Base-by-base conservation (phyloP, 306 rosid genomes). In the Prinsepia uniflora region DNA sequence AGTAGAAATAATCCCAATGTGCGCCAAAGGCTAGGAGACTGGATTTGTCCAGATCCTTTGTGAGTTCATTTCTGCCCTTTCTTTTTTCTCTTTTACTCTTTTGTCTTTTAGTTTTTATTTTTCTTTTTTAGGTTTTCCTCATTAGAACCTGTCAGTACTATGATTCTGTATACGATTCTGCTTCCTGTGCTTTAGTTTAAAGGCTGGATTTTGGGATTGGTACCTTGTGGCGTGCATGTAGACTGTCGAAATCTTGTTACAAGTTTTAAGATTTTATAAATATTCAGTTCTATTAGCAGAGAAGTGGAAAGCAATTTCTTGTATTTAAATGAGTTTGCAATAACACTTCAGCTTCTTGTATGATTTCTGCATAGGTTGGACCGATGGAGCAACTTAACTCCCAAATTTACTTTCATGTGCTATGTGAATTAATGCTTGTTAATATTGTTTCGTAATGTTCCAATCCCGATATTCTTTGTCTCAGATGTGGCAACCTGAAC, bases 1-100 rank as follows among this genome's bases (percentile, higher is more conserved):
- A 66, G 82, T 59, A 90, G 92, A 80, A 90, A 87, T 74, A 88
- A 94, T 79, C 94, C 97, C 44, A 94, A 89, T 78, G 96, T 94
- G 70, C 95, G 89, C 41, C 98, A 96, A 65, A 84, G 98, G 81
- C 90, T 87, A 15, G 98, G 97, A 67, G 98, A 94, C 72, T 94
- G 98, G 98, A 20, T 83, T 72, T 94, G 98, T 76, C 63, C 90
- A 6, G 97, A 93, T 81, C 85, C 89, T 47, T 3, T 68, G 98
- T 94, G 80, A 86, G 97, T 77, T 34, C 80, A 6, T 63, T 59
- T 6, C 30, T 24, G 13, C 54, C 12, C 10, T 40, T 41, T 56
- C 9, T 5, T 34, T 19, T 63, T 34, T 57, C 19, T 57, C 41
- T 17, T 42, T 57, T n/a, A n/a, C 9, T 5, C 19, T 18, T 63